Evolutionary conservation across 192 early-diverging fungal genomes (phyloP).

Genomic region (Backusella luteola): DNA sequence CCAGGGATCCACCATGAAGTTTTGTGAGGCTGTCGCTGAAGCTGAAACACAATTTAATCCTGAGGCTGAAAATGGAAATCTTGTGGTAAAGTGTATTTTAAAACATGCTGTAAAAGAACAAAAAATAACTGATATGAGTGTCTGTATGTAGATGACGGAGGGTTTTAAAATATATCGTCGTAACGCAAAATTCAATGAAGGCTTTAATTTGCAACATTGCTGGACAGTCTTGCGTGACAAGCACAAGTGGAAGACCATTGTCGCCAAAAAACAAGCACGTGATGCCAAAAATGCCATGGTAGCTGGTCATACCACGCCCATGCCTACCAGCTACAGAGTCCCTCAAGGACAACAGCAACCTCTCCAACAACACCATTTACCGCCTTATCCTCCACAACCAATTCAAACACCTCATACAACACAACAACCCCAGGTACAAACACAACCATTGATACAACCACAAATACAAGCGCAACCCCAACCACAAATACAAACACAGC

Average conservation of each 20-base stretch:
- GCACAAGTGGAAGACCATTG: neutral
- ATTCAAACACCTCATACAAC: neutral
- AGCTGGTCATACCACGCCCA: neutral
- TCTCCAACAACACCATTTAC: neutral
- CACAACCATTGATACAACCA: neutral
- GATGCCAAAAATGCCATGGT: neutral
- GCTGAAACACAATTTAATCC: neutral
- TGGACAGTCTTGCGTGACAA: neutral
- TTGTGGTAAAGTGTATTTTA: neutral
- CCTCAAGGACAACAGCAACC: neutral
- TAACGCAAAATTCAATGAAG: neutral
- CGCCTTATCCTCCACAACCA: no score
- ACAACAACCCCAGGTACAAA: neutral
- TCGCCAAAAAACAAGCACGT: neutral
- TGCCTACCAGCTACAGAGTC: neutral
- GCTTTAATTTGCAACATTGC: neutral
- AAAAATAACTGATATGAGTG: neutral
- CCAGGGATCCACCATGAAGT: neutral
- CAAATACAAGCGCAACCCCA: no score
- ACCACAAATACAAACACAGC: no score
- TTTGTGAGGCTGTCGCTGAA: neutral
- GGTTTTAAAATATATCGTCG: neutral
- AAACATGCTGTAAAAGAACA: neutral
- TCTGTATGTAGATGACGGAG: neutral
- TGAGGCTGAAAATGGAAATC: neutral